Evolutionary conservation across 495 filamentous ascomycete genomes (phyloP).

Genomic region (Penicillium mononematosum): DNA sequence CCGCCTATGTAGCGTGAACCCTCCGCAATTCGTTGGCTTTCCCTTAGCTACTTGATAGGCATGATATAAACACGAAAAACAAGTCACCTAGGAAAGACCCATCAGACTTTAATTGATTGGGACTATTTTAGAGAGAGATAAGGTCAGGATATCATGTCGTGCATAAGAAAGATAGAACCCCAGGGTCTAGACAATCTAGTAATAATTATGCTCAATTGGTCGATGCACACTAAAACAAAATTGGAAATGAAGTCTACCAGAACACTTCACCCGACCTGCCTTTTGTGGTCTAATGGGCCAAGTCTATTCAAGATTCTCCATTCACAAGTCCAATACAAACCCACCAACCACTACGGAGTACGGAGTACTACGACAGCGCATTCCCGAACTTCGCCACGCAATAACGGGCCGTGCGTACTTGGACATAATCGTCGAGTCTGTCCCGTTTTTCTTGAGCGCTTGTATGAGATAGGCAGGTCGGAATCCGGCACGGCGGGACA

Average conservation of each 20-base stretch:
- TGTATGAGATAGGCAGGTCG: conserved; percentile 13
- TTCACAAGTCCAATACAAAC: not conserved
- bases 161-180: not conserved
- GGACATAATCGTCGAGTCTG: not conserved
- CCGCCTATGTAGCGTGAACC: not conserved
- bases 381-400: conserved; percentile 3
- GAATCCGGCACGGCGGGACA: not conserved
- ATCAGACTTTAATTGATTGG: not conserved
- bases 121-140: not conserved
- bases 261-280: not conserved
- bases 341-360: not conserved
- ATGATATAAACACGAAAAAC: not conserved
- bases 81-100: not conserved
- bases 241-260: not conserved
- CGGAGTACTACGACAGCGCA: not conserved
- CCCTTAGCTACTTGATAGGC: not conserved
- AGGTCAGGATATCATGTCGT: not conserved
- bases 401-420: conserved; percentile 4
- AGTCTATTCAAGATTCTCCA: not conserved
- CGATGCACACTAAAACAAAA: not conserved
- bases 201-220: not conserved
- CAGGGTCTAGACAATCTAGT: not conserved
- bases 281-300: not conserved
- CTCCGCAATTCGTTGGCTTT: not conserved
- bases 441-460: not conserved